Percentiles rank a stretch among this genome's conserved stretches.
Evolutionary conservation across 805 yeast genomes (phyloP).

Genomic region (Ogataea ganodermae): DNA sequence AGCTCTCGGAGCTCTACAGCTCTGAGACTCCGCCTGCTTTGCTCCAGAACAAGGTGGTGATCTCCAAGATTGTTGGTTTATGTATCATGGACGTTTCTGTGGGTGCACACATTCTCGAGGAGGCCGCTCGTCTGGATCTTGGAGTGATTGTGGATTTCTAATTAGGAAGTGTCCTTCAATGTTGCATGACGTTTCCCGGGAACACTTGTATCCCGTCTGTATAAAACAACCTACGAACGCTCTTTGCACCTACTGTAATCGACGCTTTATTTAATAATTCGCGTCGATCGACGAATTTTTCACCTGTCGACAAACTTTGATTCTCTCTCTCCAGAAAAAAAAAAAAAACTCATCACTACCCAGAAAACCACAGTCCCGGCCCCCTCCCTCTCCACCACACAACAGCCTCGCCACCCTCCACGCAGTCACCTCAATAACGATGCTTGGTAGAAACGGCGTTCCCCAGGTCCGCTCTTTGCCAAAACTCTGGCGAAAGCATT

Average conservation of each 20-base stretch:
- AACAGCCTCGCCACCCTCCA: background rate
- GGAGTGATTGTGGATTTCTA: constrained; percentile 39
- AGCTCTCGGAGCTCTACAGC: constrained; percentile 43
- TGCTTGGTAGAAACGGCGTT: background rate
- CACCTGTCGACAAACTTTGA: constrained; percentile 2
- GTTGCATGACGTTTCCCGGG: too few relatives aligned
- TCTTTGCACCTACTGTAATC: too few relatives aligned
- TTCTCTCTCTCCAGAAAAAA: background rate
- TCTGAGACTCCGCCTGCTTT: constrained; percentile 10
- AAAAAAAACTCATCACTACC: background rate
- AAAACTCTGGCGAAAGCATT: background rate
- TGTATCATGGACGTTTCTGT: constrained; percentile 64
- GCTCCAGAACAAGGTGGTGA: constrained; percentile 36
- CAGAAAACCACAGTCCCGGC: background rate
- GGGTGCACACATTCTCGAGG: constrained; percentile 44
- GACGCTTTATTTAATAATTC: background rate
- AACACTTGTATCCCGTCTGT: too few relatives aligned
- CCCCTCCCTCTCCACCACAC: background rate
- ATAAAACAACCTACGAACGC: too few relatives aligned
- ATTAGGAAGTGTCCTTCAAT: background rate
- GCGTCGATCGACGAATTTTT: constrained; percentile 15
- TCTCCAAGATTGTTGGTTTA: constrained; percentile 61
- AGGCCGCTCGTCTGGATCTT: constrained; percentile 28
- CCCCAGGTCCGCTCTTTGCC: background rate
- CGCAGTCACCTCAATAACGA: background rate